A percentile compares a stretch with the other conserved stretches of the same genome.
phyloP scores from a whole-genome alignment of 129 eudicot genomes.

The Gnaphalium uliginosum region DNA sequence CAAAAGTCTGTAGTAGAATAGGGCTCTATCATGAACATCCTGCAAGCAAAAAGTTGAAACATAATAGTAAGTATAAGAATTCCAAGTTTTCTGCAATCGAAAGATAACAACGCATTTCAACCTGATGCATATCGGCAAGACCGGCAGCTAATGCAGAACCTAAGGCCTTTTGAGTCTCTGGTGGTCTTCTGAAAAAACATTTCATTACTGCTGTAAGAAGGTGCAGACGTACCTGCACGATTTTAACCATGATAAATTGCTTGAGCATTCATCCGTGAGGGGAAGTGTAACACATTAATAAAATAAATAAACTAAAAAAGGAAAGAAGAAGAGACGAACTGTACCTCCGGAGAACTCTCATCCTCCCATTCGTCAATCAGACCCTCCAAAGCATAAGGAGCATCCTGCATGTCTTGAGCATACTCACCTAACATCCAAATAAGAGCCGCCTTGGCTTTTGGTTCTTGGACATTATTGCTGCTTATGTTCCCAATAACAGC shows the following conservation, averaged over 20 bases:
- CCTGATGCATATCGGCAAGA: conserved; percentile 94
- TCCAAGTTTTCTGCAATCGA: conserved; percentile 4
- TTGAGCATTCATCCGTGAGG: background rate
- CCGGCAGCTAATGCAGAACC: conserved; percentile 95
- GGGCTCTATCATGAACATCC: conserved; percentile 98
- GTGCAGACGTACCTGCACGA: conserved; percentile 87
- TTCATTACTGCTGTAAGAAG: conserved; percentile 94
- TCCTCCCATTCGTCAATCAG: conserved; percentile 91
- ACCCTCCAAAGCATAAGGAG: conserved; percentile 88
- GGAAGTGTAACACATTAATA: background rate
- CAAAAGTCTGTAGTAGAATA: conserved; percentile 91
- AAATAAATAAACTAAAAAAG: background rate
- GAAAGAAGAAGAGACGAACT: conserved; percentile 4
- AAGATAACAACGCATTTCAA: conserved; percentile 21
- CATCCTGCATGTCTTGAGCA: conserved; percentile 97
- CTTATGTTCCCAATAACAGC: conserved; percentile 98
- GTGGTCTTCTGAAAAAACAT: conserved; percentile 89
- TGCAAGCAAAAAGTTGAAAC: conserved; percentile 38
- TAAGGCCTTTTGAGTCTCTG: conserved; percentile 91
- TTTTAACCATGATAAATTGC: conserved; percentile 14
- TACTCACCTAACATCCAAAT: conserved; percentile 99
- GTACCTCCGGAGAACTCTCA: conserved; percentile 91
- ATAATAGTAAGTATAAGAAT: background rate
- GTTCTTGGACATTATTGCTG: conserved; percentile 93
- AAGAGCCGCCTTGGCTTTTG: conserved; percentile 98